Percentiles rank a stretch among this genome's conserved stretches.
phyloP scores from a whole-genome alignment of 2,329 filamentous ascomycete genomes.

The Talaromyces marneffei region DNA sequence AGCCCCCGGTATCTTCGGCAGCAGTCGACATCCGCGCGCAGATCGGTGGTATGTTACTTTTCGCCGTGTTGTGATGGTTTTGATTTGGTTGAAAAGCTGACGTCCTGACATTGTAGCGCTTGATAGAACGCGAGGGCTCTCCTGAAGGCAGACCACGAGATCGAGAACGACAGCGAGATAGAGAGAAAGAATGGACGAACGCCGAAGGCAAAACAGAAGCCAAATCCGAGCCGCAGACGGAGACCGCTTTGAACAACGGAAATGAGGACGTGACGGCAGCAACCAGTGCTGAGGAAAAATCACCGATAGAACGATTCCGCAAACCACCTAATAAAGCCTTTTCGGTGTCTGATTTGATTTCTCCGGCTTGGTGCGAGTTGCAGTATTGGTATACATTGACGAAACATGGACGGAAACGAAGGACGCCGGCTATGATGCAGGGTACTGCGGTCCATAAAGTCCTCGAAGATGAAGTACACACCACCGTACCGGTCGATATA shows the following conservation, averaged over 20 bases:
- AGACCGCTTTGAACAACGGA: neutral
- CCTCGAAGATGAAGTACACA: conserved; percentile 81
- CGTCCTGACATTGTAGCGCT: conserved; percentile 51
- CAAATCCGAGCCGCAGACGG: neutral
- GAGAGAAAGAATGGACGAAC: conserved; percentile 24
- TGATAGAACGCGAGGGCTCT: conserved; percentile 51
- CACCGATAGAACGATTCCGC: conserved; percentile 73
- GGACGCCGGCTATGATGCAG: conserved; percentile 75
- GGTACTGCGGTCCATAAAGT: conserved; percentile 74
- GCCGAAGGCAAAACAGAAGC: neutral
- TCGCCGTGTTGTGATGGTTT: neutral
- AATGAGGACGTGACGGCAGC: conserved; percentile 23
- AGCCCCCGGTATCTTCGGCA: conserved; percentile 17
- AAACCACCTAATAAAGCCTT: conserved; percentile 70
- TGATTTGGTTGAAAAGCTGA: conserved; percentile 45
- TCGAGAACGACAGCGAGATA: conserved; percentile 24
- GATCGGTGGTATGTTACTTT: conserved; percentile 24
- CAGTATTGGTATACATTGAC: conserved; percentile 87
- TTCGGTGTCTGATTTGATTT: conserved; percentile 80
- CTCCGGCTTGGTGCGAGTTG: conserved; percentile 91
- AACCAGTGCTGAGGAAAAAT: conserved; percentile 29
- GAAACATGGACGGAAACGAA: conserved; percentile 66
- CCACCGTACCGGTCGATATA: conserved; percentile 65
- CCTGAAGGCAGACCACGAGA: conserved; percentile 31
- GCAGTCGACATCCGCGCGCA: conserved; percentile 18